Evolutionary conservation across 768 basidiomycete species (phyloP), one percentile per base, ranked within the genome.

Genomic region (Lepiota venenata): DNA sequence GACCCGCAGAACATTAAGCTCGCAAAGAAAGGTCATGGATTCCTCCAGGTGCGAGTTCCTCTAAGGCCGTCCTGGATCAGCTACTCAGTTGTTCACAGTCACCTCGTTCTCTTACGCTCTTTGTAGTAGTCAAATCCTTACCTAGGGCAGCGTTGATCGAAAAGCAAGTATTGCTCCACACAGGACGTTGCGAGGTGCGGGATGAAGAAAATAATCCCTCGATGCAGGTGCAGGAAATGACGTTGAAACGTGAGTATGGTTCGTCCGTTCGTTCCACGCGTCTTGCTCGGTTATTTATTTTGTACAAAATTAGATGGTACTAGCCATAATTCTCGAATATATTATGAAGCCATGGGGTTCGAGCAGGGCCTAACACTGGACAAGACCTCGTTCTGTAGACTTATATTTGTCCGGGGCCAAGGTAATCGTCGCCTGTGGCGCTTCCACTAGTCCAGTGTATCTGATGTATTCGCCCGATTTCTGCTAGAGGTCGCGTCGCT

Each of bases 101-200:
- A 38, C 35, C 56, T 53, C 50, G 62, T 55, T 56, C 62, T 43
- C 75, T 74, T 4, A 79, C 79, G 0, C 67, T 93, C 6, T 88
- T 87, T 61, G 61, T 85, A 0, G 78, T 74, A 2, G 78, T 90
- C 5, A 78, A 81, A 51, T 74, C 78, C 36, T 71, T 93, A 7
- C 91, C 91, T 0, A 90, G 87, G 61, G 76, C 73, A 51, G 91
- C 89, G 1, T 65, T 81, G 32, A 62, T 91, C 10, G 91, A 93
- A 65, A 91, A 90, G 60, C 91, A 93, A 63, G 81, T 85, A 1
- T 58, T 89, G 6, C 64, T 83, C 10, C 88, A 91, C 61, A 89
- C 85, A 0, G 87, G 88, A 2, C 77, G 79, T 35, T 79, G 75
- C 52, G 57, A 66, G n/a, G 50, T 75, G 12, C 50, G 58, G 3